Evolutionary conservation across 805 yeast species (phyloP).

Genomic region (Starmerella apicola): DNA sequence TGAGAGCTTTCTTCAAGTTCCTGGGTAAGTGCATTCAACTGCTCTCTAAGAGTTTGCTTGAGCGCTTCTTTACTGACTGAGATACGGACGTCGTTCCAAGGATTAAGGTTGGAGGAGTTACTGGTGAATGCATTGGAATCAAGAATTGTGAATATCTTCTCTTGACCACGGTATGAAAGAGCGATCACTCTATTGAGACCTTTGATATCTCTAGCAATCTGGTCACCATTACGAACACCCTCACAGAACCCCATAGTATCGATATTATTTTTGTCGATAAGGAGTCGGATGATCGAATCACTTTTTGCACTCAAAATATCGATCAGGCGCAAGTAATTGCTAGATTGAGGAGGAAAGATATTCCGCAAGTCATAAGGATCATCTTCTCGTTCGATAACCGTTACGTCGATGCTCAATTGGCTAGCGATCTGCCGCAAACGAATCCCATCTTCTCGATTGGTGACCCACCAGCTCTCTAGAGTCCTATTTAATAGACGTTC

Average conservation of each 20-base stretch:
- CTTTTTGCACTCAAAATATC: slow-evolving; percentile 48
- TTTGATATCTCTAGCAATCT: neutral
- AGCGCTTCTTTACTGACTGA: neutral
- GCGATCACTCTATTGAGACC: neutral
- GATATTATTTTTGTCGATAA: slow-evolving; percentile 23
- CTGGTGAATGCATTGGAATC: neutral
- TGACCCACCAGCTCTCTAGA: slow-evolving; percentile 55
- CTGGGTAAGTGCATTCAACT: neutral
- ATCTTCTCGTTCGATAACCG: slow-evolving; percentile 39
- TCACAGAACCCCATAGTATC: slow-evolving; percentile 8
- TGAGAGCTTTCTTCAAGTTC: neutral
- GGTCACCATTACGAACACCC: neutral
- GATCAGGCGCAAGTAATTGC: slow-evolving; percentile 36
- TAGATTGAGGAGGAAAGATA: slow-evolving; percentile 33
- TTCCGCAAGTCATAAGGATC: slow-evolving; percentile 45
- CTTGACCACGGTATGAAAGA: neutral
- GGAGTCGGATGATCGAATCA: slow-evolving; percentile 15
- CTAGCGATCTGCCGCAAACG: slow-evolving; percentile 18
- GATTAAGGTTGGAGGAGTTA: neutral
- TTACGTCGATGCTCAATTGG: slow-evolving; percentile 23
- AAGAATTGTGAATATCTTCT: neutral
- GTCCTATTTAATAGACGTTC: slow-evolving; percentile 42
- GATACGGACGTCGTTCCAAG: neutral
- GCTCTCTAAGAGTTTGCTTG: neutral
- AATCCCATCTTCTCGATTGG: slow-evolving; percentile 46